Evolutionary conservation across 805 yeast species (phyloP).

Genomic region (Saccharomycodes ludwigii): DNA sequence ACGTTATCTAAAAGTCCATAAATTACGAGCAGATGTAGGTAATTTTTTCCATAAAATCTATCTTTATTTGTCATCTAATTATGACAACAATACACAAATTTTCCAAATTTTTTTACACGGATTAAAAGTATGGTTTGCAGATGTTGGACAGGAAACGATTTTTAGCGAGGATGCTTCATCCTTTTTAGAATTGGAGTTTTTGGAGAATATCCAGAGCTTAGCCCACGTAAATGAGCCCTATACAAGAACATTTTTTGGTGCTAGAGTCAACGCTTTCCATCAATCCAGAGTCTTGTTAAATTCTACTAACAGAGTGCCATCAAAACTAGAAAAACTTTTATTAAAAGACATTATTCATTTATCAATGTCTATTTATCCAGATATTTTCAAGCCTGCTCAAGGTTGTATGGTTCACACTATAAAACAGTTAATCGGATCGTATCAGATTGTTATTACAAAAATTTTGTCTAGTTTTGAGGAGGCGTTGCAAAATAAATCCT

Average conservation of each 20-base stretch:
- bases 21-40: conserved; percentile 48
- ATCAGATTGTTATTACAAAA: conserved; percentile 37
- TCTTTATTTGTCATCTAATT: conserved; percentile 32
- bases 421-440: conserved; percentile 58
- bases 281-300: conserved; percentile 60
- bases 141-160: conserved; percentile 62
- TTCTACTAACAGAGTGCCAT: conserved; percentile 60
- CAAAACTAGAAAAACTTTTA: conserved; percentile 48
- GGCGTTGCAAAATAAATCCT: conserved; percentile 38
- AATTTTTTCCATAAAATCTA: conserved; percentile 47
- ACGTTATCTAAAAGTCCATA: conserved; percentile 43
- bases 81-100: conserved; percentile 52
- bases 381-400: conserved; percentile 61
- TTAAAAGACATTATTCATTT: conserved; percentile 52
- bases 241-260: conserved; percentile 69
- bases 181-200: conserved; percentile 40
- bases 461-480: conserved; percentile 37
- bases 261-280: conserved; percentile 63
- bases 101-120: conserved; percentile 52
- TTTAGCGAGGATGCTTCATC: conserved; percentile 44
- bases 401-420: conserved; percentile 52
- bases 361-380: conserved; percentile 58
- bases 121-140: conserved; percentile 65
- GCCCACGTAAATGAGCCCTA: conserved; percentile 54
- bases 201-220: conserved; percentile 48